Percentiles rank a stretch among this genome's conserved stretches.
Conservation (phyloP, 257 asterid genomes). For the Solanum sparsipilum region DNA sequence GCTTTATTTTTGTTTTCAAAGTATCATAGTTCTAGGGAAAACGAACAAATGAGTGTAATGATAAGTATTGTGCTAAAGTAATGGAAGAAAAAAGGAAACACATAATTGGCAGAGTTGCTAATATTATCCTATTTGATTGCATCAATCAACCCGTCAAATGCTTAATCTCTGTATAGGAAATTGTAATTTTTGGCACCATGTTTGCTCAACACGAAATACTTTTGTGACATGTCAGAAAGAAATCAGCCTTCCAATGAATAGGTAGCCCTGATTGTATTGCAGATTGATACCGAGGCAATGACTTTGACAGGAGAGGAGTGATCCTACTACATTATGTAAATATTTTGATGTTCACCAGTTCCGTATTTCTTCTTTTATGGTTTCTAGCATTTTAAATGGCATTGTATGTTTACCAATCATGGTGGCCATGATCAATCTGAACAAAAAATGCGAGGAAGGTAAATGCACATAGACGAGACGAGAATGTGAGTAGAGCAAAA, state of each 20-base stretch:
- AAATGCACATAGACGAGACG: neutral
- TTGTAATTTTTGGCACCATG: neutral
- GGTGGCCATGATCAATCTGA: neutral
- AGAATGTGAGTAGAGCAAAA: neutral
- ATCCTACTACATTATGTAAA: neutral
- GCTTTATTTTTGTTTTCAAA: neutral
- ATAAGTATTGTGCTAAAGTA: neutral
- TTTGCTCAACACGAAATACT: neutral
- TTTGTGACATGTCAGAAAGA: neutral
- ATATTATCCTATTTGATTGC: neutral
- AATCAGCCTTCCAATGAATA: neutral
- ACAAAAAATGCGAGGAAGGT: neutral
- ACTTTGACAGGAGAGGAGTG: neutral
- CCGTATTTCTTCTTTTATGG: neutral
- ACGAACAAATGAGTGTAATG: neutral
- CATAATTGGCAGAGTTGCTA: neutral
- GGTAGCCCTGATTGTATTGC: neutral
- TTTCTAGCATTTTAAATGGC: neutral
- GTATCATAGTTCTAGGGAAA: neutral
- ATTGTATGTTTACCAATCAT: neutral
- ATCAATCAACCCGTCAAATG: neutral
- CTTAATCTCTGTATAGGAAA: neutral
- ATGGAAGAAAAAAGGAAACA: neutral
- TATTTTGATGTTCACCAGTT: neutral
- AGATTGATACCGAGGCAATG: neutral